Conservation (phyloP, 805 yeast species). For the Tetrapisispora pingtungensis region DNA sequence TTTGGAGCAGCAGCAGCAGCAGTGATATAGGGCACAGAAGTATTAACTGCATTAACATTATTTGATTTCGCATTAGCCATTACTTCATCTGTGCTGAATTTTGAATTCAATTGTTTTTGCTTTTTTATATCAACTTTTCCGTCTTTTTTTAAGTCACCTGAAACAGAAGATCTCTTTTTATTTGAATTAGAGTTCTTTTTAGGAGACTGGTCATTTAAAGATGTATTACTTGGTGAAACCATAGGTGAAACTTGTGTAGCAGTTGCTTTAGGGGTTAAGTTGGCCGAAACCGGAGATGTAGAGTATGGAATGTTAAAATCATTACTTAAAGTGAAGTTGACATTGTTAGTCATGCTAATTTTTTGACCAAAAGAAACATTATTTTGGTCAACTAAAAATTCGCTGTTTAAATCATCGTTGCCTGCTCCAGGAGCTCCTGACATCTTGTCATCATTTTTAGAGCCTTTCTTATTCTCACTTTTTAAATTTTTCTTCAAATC, state of each 20-base stretch:
- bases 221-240: neutral
- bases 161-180: neutral
- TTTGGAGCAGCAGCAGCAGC: slow-evolving; percentile 83
- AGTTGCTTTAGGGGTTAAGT: slow-evolving; percentile 23
- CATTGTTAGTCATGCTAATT: slow-evolving; percentile 5
- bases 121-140: neutral
- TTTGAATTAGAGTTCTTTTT: neutral
- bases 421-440: neutral
- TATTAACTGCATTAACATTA: neutral
- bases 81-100: neutral
- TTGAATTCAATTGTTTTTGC: neutral
- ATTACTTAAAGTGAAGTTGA: slow-evolving; percentile 19
- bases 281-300: slow-evolving; percentile 71
- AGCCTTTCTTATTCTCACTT: neutral
- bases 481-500: neutral
- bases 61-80: neutral
- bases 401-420: neutral
- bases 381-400: neutral
- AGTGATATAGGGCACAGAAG: slow-evolving; percentile 34
- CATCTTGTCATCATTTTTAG: neutral
- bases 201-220: neutral
- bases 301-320: slow-evolving; percentile 51
- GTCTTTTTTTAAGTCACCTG: neutral
- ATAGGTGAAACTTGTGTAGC: neutral
- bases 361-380: slow-evolving; percentile 7